Evolutionary conservation across 352 stramenopile species (phyloP), one percentile per base, ranked within the genome.

Genomic region (Pythium periplocum): DNA sequence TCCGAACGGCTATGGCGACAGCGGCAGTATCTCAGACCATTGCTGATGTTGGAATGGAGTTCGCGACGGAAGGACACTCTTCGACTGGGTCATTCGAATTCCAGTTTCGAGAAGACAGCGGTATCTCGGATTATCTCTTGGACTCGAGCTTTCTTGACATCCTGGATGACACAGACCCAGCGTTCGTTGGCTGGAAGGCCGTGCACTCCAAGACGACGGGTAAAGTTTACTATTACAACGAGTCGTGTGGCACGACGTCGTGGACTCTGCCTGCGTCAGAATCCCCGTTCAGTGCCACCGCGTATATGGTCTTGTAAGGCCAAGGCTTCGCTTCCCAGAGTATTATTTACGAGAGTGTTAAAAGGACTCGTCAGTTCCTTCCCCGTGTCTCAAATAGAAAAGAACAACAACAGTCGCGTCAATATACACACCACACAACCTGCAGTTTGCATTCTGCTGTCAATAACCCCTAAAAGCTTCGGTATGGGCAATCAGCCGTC

Each of bases 221-320:
- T 57, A 92, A 88, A 57, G 55, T 87, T 63, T 92, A 92, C 66
- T 92, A 79, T 59, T 92, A 87, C 73, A 90, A 92, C 69, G 73
- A 83, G 49, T 77, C 70, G 39, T 86, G 74, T 52, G 77, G 77
- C 44, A 68, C 83, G 60, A 86, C 82, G 55, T 89, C 78, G 30
- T 92, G 82, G 82, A 92, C 82, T 17, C 52, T 89, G 47, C 82
- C 82, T 10, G 66, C 69, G 37, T 66, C 78, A 2, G 75, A 89
- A 61, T 72, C 75, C 45, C 75, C 70, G 10, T 51, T 51, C 57
- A 65, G 52, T 38, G 73, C 66, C 55, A 75, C 67, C 56, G 66
- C 73, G 57, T 92, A 92, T 57, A 87, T 87, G 68, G 78, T 92
- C 56, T 66, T 92, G 43, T 91, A 84, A 41, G 42, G 37, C 17